A percentile compares a stretch with the other conserved stretches of the same genome.
Evolutionary conservation across 78 protist species (phyloP).

Genomic region (Creolimax fragrantissima): DNA sequence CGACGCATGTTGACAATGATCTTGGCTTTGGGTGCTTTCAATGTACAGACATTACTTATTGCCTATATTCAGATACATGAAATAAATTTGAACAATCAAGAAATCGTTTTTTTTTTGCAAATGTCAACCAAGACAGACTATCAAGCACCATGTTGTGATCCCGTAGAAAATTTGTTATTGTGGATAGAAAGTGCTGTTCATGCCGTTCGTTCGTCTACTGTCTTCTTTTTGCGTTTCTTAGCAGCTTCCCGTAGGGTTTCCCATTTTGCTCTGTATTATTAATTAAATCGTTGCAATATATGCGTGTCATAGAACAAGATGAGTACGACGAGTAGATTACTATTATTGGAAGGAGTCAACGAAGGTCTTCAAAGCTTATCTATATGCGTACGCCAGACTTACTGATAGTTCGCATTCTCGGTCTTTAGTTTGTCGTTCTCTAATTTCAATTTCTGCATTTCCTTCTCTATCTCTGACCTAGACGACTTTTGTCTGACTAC

Average conservation of each 20-base stretch:
- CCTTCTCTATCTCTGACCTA: not conserved
- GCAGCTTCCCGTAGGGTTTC: not conserved
- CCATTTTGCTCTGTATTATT: not conserved
- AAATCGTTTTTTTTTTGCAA: too few species aligned
- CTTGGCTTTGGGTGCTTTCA: not conserved
- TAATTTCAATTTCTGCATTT: not conserved
- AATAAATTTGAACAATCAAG: too few species aligned
- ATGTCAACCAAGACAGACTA: too few species aligned
- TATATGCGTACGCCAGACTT: not conserved
- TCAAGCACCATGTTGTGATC: too few species aligned
- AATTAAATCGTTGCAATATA: not conserved
- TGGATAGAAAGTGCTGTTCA: too few species aligned
- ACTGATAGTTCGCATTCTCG: not conserved
- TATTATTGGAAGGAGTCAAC: not conserved
- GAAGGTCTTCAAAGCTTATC: not conserved
- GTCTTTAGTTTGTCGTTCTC: not conserved
- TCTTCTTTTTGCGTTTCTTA: not conserved
- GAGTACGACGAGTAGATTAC: not conserved
- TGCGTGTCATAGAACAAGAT: not conserved
- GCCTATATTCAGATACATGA: too few species aligned
- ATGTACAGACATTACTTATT: not conserved
- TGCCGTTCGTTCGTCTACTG: not conserved
- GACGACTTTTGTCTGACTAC: not conserved
- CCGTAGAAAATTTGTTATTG: too few species aligned
- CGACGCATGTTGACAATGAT: not conserved